Evolutionary conservation across 2,329 filamentous ascomycete species (phyloP), one percentile per base, ranked within the genome.

Genomic region (Remersonia thermophila): DNA sequence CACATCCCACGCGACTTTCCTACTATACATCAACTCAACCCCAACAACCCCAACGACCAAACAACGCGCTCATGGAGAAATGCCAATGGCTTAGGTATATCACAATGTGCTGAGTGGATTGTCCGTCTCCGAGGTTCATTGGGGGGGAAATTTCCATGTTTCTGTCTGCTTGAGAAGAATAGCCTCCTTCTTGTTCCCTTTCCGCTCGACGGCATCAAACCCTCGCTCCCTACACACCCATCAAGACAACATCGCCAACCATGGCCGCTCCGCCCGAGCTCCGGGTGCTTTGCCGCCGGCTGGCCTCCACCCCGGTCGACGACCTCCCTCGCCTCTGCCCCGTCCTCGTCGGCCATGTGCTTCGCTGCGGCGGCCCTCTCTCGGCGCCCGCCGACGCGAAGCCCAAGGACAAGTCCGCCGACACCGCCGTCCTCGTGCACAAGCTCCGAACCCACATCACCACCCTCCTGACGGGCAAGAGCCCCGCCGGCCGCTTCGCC

Each of bases 361-460:
- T 71, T 37, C 67, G 69, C 36, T 79, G 72, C 53, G 65, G 65
- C 41, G 60, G 60, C 27, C 55, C 81, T 18, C 65, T 93, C 26
- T 82, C 83, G 3, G 62, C 70, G 4, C 60, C 76, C 7, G 69
- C 73, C 23, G 72, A 77, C 36, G 65, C 71, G 40, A 70, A 72
- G 37, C 60, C 63, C 43, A 80, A 78, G 48, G 66, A 73, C 38
- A 72, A 69, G 43, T 60, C 62, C 6, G 71, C 79, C 0, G 83
- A 89, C 41, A 66, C 67, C 30, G 61, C 77, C 0, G 64, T 80
- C n/a, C 69, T 85, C 14, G 69, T 91, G 1, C 83, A 93, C 58
- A 89, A 83, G 55, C 67, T 93, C 50, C 84, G 82, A 54, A 84
- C 82, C 4, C 77, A 83, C 36, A 66, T 94, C 40, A 79, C 76